These are phyloP conservation scores for Carex kokanica DNA, from an alignment of 176 grass and related monocot species.

Conservation along the genomic window DNA sequence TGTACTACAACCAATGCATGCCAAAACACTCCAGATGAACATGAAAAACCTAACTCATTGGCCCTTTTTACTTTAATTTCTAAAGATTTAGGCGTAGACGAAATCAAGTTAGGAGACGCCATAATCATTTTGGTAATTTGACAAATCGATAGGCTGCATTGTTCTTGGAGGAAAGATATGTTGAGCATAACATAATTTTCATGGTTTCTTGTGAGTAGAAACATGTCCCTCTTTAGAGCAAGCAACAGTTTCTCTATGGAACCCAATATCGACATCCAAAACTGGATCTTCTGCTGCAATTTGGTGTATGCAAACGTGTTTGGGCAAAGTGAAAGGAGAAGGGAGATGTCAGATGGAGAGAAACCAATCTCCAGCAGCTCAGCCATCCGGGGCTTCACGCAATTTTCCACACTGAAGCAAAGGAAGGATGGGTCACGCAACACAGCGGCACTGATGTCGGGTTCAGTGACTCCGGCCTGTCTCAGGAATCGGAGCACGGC, in stretches of 20 bases:
- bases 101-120: too few species aligned
- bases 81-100: too few species aligned
- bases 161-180: too few species aligned
- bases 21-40: slow-evolving; percentile 5
- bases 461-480: neutral
- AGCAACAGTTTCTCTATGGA: slow-evolving; percentile 16
- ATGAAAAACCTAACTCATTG: too few species aligned
- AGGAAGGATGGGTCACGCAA: neutral
- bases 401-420: neutral
- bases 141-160: too few species aligned
- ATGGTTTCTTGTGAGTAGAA: neutral
- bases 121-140: too few species aligned
- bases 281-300: slow-evolving; percentile 24
- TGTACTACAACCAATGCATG: neutral
- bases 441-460: neutral
- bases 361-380: neutral
- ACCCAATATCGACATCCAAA: slow-evolving; percentile 18
- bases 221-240: neutral
- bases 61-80: too few species aligned
- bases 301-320: neutral
- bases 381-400: too few species aligned
- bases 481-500: neutral
- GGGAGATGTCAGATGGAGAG: neutral
- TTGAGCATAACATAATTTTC: neutral
- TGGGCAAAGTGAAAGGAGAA: neutral